Base-by-base conservation (phyloP, 2,329 filamentous ascomycete species). In the Neoarthrinium moseri region DNA sequence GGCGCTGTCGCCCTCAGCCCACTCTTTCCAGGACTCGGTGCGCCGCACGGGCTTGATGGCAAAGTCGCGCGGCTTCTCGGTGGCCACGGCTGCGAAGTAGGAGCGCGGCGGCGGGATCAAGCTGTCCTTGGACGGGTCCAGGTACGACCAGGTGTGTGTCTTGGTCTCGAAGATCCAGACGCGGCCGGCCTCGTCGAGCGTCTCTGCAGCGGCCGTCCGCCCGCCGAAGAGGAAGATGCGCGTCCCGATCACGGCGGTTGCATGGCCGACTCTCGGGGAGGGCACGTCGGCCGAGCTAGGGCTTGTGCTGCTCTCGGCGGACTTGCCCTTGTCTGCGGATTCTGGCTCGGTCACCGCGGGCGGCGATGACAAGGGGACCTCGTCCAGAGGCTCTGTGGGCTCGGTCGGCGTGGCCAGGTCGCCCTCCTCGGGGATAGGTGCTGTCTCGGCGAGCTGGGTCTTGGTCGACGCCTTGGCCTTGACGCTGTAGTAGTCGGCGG, bases 201-300 rank as follows among this genome's bases (percentile, higher is more conserved):
- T 82, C 2, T 78, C 71, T 79, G 88, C 84, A 22, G 81, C 81
- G 0, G 86, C 86, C 26, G 86, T 84, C 35, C 88, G 83, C 8
- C 91, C 90, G 38, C 89, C 90, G 65, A 91, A 95, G 33, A 95
- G 53, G 66, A 92, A 92, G 57, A 95, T 83, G 18, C 82, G 83
- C 35, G 78, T 76, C 47, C 83, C 77, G 47, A 94, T 78, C 1
- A 82, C 76, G 11, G 84, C 79, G 0, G 85, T 81, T 26, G 89
- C 84, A 54, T 89, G 81, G 17, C 90, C 90, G 2, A 91, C 81
- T 17, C 90, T 81, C 2, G 88, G 75, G 2, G 73, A 66, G 1
- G 89, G 89, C 1, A 87, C 73, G 24, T 74, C 61, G 22, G 60
- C 53, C 8, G 56, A 37, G n/a, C n/a, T n/a, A n/a, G n/a, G n/a